phyloP scores from a whole-genome alignment of 2,329 filamentous ascomycete species.

The Phialemonium atrogriseum region DNA sequence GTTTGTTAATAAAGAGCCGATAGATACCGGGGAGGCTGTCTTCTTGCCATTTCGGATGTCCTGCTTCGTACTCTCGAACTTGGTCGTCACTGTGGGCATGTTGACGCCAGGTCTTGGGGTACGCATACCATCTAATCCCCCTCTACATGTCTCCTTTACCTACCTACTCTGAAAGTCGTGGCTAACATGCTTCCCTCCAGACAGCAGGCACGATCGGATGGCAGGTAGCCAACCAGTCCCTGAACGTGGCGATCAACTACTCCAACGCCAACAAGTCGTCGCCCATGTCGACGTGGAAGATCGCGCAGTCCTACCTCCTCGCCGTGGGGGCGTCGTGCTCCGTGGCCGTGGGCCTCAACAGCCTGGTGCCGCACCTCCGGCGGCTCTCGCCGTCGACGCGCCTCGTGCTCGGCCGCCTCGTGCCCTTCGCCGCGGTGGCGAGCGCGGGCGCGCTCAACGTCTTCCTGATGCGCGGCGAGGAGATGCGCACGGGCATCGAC shows the following conservation, averaged over 20 bases:
- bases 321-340: constrained; percentile 90
- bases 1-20: too few species aligned
- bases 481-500: constrained; percentile 89
- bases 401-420: constrained; percentile 72
- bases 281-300: constrained; percentile 69
- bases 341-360: constrained; percentile 86
- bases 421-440: constrained; percentile 93
- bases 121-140: constrained; percentile 18
- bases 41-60: constrained; percentile 97
- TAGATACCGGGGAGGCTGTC: constrained; percentile 88
- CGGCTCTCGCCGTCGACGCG: constrained; percentile 66
- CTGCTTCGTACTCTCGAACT: constrained; percentile 83
- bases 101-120: constrained; percentile 79
- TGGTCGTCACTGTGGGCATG: constrained; percentile 95
- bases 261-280: constrained; percentile 98
- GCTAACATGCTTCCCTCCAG: constrained; percentile 33
- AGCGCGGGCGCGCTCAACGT: constrained; percentile 89
- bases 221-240: constrained; percentile 94
- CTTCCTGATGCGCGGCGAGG: constrained; percentile 94
- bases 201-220: constrained; percentile 82
- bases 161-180: too few species aligned
- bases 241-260: constrained; percentile 97
- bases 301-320: constrained; percentile 83
- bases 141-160: not conserved
- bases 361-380: constrained; percentile 77